These are phyloP conservation scores for Diplodia intermedia DNA, from an alignment of 2,329 filamentous ascomycete genomes.

Conservation along the genomic window DNA sequence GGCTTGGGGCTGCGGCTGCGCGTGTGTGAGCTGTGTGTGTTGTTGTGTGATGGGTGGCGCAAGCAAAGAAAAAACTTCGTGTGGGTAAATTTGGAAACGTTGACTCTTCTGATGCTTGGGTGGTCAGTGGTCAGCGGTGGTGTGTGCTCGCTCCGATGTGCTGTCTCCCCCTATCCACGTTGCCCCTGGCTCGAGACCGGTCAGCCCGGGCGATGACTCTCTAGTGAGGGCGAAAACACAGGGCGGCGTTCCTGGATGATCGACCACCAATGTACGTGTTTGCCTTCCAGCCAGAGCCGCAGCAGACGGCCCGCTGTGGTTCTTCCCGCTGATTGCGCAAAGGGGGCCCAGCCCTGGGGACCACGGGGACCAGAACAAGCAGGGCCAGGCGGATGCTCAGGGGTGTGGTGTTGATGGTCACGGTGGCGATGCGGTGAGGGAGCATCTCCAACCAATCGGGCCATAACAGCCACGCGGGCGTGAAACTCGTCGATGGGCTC, in stretches of 20 bases:
- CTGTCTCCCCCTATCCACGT: slow-evolving; percentile 27
- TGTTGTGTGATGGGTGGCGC: slow-evolving; percentile 27
- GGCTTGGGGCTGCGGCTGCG: slow-evolving; percentile 3
- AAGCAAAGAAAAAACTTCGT: slow-evolving; percentile 10
- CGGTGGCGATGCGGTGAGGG: slow-evolving; percentile 20
- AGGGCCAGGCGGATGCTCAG: slow-evolving; percentile 14
- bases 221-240: neutral
- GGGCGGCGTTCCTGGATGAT: slow-evolving; percentile 10
- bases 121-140: slow-evolving; percentile 17
- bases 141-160: slow-evolving; percentile 24
- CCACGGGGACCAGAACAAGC: slow-evolving; percentile 1
- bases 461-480: slow-evolving; percentile 14
- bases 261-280: slow-evolving; percentile 26
- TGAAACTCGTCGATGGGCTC: slow-evolving; percentile 12
- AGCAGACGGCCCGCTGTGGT: slow-evolving; percentile 11
- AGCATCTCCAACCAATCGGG: slow-evolving; percentile 19
- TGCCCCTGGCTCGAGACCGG: slow-evolving; percentile 19
- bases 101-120: slow-evolving; percentile 23
- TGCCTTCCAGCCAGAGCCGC: neutral
- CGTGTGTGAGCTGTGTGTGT: slow-evolving; percentile 14
- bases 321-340: slow-evolving; percentile 25
- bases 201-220: slow-evolving; percentile 22
- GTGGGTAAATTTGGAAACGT: slow-evolving; percentile 22
- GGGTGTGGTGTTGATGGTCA: slow-evolving; percentile 21
- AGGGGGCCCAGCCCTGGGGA: neutral